Evolutionary conservation across 108 stramenopile species (phyloP).

Genomic region (Skeletonema marinoi): DNA sequence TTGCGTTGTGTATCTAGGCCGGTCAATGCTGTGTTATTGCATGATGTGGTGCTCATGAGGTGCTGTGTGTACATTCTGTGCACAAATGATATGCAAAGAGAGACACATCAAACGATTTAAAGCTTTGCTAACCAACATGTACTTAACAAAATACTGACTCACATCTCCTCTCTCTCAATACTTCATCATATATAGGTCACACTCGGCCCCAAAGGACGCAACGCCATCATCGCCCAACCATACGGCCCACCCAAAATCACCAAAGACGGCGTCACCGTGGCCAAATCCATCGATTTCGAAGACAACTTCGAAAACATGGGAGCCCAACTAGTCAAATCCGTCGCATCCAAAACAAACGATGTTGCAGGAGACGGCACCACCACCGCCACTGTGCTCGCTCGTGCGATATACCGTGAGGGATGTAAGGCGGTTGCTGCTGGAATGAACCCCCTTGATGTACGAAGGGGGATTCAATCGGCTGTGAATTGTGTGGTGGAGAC

Average conservation of each 20-base stretch:
- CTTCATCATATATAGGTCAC: conserved; percentile 78
- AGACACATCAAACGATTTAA: background rate
- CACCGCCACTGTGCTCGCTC: conserved; percentile 97
- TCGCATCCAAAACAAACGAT: conserved; percentile 99
- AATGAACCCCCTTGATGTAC: conserved; percentile 97
- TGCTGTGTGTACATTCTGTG: background rate
- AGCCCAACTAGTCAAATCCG: conserved; percentile 92
- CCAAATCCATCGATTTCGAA: conserved; percentile 99
- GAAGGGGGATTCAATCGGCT: conserved; percentile 95
- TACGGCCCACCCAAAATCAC: conserved; percentile 99
- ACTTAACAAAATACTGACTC: background rate
- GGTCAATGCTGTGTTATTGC: background rate
- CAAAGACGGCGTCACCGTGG: conserved; percentile 99
- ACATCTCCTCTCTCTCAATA: background rate
- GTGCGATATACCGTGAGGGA: conserved; percentile 98
- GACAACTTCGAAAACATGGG: conserved; percentile 99
- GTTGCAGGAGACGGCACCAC: conserved; percentile 99
- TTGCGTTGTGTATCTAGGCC: background rate
- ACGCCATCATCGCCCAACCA: conserved; percentile 98
- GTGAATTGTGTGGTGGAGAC: conserved; percentile 90
- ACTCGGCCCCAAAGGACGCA: conserved; percentile 99
- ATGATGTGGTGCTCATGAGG: background rate
- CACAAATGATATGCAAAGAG: background rate
- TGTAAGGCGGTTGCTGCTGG: conserved; percentile 99
- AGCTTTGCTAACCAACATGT: background rate